Conservation (phyloP, 2,329 filamentous ascomycete species). For the Pseudocercospora fijiensis region DNA sequence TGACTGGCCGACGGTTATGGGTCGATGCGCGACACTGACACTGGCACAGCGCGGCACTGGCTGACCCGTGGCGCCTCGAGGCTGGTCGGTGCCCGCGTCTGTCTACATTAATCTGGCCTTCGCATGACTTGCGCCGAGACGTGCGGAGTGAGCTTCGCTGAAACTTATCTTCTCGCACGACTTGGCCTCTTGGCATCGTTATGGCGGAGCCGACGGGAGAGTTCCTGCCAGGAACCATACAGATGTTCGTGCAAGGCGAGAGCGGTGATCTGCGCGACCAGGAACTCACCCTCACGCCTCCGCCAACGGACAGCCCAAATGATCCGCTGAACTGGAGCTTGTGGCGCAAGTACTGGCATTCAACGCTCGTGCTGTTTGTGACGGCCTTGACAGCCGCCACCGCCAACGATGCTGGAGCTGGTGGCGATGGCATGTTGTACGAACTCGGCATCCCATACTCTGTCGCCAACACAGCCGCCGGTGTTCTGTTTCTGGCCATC, state of each 20-base stretch:
- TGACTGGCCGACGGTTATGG: constrained; percentile 9
- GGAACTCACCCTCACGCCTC: constrained; percentile 55
- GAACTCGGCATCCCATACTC: constrained; percentile 54
- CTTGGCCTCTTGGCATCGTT: neutral
- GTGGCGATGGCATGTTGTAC: constrained; percentile 51
- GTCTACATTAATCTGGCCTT: neutral
- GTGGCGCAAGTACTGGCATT: constrained; percentile 37
- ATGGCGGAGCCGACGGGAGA: constrained; percentile 23
- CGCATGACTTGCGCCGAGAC: neutral
- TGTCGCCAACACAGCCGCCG: constrained; percentile 58
- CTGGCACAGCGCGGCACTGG: no score
- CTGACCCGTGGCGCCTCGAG: neutral
- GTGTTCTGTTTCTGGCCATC: constrained; percentile 57
- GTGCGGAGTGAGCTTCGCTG: neutral
- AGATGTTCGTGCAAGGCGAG: constrained; percentile 24
- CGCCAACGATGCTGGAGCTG: constrained; percentile 56
- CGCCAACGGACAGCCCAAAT: constrained; percentile 45
- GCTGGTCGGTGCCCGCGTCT: neutral
- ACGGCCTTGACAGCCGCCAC: constrained; percentile 58
- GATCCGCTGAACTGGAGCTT: constrained; percentile 37
- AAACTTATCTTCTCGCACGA: neutral
- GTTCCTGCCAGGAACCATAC: constrained; percentile 27
- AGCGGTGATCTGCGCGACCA: constrained; percentile 25
- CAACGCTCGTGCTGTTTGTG: constrained; percentile 53
- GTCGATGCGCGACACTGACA: neutral